Conservation (phyloP, 164 flowering plant genomes). For the Stephania yunnanensis region DNA sequence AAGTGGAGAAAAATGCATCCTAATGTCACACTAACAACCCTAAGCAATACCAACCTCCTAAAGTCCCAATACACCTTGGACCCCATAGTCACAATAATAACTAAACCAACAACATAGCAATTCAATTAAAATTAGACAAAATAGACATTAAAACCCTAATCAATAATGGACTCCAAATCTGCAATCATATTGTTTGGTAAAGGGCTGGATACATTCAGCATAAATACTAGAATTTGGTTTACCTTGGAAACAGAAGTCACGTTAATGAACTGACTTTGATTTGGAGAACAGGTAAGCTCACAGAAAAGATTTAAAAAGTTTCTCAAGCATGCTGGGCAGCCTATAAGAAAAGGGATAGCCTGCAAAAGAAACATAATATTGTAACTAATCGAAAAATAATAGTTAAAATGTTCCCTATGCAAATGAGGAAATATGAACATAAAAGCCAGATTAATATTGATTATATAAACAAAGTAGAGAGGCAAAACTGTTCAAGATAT, state of each 20-base stretch:
- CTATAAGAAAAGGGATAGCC: constrained; percentile 97
- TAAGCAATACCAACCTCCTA: no score
- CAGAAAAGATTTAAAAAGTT: constrained; percentile 93
- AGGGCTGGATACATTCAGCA: neutral
- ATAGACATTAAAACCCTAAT: no score
- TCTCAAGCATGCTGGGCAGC: constrained; percentile 98
- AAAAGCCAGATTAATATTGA: neutral
- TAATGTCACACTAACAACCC: no score
- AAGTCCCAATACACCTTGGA: no score
- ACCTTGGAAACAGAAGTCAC: constrained; percentile 83
- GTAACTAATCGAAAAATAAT: neutral
- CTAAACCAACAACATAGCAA: no score
- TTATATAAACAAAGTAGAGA: neutral
- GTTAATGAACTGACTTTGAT: constrained; percentile 91
- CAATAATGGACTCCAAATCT: no score
- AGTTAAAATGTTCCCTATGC: neutral
- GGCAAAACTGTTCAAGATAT: constrained; percentile 7
- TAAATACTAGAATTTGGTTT: constrained; percentile 13
- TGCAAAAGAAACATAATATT: constrained; percentile 28
- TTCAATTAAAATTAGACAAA: no score
- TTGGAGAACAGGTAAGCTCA: constrained; percentile 93
- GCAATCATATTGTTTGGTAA: no score
- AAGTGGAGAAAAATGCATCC: no score
- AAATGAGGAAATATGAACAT: neutral
- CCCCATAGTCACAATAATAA: no score